Evolutionary conservation across 1,284 basidiomycete genomes (phyloP).

Genomic region (Athelia sp.): DNA sequence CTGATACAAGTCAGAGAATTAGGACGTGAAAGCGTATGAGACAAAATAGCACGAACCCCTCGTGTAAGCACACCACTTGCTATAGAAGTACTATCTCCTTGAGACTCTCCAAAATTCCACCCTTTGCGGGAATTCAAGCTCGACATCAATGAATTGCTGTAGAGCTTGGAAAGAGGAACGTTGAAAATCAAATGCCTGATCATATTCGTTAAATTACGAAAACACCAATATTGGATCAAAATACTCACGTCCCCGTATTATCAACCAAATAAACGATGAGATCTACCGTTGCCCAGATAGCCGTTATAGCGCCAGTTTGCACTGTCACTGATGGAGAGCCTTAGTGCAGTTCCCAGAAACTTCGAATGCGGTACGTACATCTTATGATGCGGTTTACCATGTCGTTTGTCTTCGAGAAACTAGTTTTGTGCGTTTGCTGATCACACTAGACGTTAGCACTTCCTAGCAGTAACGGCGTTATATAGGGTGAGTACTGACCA

Average conservation of each 20-base stretch:
- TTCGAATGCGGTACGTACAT: background rate
- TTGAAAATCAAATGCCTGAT: slow-evolving; percentile 12
- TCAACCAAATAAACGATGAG: slow-evolving; percentile 16
- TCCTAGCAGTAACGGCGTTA: no score
- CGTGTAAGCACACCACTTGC: background rate
- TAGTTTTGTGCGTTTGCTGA: slow-evolving; percentile 30
- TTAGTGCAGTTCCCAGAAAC: background rate
- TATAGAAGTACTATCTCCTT: background rate
- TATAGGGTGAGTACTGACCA: slow-evolving; percentile 19
- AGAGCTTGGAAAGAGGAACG: slow-evolving; percentile 11
- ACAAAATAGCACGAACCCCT: background rate
- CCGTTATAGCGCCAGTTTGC: slow-evolving; percentile 21
- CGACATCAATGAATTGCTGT: slow-evolving; percentile 10
- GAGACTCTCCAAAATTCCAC: background rate
- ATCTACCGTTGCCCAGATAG: slow-evolving; percentile 19
- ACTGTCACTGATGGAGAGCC: slow-evolving; percentile 18
- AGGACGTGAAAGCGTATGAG: background rate
- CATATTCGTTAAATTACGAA: background rate
- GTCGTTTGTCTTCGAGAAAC: slow-evolving; percentile 8
- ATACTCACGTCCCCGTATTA: background rate
- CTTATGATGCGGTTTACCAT: slow-evolving; percentile 6
- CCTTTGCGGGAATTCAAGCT: slow-evolving; percentile 7
- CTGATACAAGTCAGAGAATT: background rate
- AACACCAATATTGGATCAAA: background rate
- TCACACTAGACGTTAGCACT: background rate